Percentiles rank a stretch among this genome's conserved stretches.
These are phyloP conservation scores for Lentinula raphanica DNA, from an alignment of 768 basidiomycete species.

Conservation along the genomic window DNA sequence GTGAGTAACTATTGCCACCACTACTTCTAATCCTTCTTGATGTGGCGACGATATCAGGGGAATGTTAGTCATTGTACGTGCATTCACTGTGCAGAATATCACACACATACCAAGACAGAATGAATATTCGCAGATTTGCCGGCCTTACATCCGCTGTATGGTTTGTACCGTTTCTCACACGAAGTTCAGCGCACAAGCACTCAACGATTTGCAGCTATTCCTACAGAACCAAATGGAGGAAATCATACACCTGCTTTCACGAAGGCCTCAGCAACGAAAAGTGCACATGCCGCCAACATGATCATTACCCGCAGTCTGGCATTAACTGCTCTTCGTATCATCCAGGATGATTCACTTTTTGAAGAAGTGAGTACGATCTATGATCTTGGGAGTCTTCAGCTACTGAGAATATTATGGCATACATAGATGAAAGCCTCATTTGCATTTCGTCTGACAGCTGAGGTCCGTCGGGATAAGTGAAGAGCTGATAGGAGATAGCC, in stretches of 20 bases:
- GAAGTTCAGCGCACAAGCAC: too few species aligned
- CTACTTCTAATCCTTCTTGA: too few species aligned
- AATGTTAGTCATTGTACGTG: constrained; percentile 63
- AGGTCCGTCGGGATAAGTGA: too few species aligned
- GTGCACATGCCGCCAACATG: constrained; percentile 62
- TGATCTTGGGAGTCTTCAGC: neutral
- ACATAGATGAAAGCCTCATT: constrained; percentile 3
- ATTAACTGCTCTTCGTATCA: constrained; percentile 51
- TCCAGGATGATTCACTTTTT: constrained; percentile 56
- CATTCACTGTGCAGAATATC: too few species aligned
- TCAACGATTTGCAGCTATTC: constrained; percentile 68
- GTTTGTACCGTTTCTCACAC: constrained; percentile 34
- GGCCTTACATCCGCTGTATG: constrained; percentile 57
- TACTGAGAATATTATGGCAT: neutral
- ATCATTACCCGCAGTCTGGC: constrained; percentile 57
- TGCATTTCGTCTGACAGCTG: too few species aligned
- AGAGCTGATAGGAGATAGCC: too few species aligned
- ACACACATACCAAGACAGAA: too few species aligned
- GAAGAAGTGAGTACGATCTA: constrained; percentile 34
- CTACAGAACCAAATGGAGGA: constrained; percentile 63
- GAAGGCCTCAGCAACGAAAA: constrained; percentile 48
- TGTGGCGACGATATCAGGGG: constrained; percentile 51
- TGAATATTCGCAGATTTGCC: constrained; percentile 44
- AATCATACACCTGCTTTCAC: constrained; percentile 73
- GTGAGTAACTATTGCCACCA: too few species aligned